Conservation (phyloP, 176 grass and related monocot genomes). For the Ensete ventricosum region DNA sequence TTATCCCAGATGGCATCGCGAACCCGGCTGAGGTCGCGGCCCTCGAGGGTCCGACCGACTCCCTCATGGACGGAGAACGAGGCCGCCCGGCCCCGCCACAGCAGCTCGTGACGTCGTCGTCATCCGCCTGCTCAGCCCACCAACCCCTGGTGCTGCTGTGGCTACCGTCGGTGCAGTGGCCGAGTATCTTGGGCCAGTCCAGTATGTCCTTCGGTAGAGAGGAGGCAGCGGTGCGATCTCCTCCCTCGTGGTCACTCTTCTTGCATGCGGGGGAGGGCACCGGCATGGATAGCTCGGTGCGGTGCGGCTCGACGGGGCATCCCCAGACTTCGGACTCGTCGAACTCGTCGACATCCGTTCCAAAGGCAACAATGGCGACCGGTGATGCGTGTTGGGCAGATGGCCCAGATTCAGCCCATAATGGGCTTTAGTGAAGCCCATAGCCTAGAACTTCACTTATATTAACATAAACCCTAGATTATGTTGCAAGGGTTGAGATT, state of each 20-base stretch:
- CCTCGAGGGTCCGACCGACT: constrained; percentile 79
- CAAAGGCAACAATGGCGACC: neutral
- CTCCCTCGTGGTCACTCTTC: constrained; percentile 3
- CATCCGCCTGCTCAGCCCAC: constrained; percentile 28
- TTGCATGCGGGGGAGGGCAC: constrained; percentile 12
- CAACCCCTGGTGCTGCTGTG: constrained; percentile 2
- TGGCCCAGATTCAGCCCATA: too few species aligned
- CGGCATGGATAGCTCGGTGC: neutral
- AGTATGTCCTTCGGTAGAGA: constrained; percentile 75
- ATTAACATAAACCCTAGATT: too few species aligned
- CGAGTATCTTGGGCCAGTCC: constrained; percentile 92
- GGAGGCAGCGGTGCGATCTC: constrained; percentile 13
- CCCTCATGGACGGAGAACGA: constrained; percentile 87
- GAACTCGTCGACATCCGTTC: neutral
- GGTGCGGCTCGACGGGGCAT: neutral
- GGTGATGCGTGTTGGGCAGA: too few species aligned
- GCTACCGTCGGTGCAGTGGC: constrained; percentile 34
- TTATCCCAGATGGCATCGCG: constrained; percentile 84
- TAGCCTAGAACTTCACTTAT: too few species aligned
- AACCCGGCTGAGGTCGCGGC: constrained; percentile 81
- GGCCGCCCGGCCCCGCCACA: constrained; percentile 42
- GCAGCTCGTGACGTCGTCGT: constrained; percentile 46
- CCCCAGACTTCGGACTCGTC: constrained; percentile 17
- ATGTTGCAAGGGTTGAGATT: too few species aligned
- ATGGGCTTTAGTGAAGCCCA: too few species aligned